A percentile compares a stretch with the other conserved stretches of the same genome.
phyloP scores from a whole-genome alignment of 352 stramenopile genomes.

The Pythium volutum region DNA sequence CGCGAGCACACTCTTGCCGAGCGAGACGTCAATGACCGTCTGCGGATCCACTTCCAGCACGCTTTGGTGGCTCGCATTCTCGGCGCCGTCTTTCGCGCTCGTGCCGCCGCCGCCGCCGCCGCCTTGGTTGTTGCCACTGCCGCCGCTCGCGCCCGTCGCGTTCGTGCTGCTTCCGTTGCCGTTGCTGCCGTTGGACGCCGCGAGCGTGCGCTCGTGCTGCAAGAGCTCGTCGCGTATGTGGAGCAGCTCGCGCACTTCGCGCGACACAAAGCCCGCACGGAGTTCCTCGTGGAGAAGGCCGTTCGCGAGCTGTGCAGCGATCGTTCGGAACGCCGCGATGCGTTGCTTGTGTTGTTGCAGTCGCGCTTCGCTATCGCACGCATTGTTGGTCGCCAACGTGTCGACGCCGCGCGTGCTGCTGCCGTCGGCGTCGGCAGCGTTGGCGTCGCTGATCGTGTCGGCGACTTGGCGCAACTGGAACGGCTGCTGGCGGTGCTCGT shows the following conservation, averaged over 20 bases:
- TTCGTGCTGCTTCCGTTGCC: constrained; percentile 25
- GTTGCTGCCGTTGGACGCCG: constrained; percentile 13
- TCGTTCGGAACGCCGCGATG: constrained; percentile 56
- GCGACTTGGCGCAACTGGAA: constrained; percentile 23
- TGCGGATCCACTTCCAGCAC: constrained; percentile 68
- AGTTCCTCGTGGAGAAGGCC: constrained; percentile 82
- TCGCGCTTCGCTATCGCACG: constrained; percentile 4
- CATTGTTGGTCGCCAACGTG: not conserved
- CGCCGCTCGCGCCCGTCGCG: constrained; percentile 1
- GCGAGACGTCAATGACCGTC: constrained; percentile 78
- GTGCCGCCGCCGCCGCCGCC: constrained; percentile 22
- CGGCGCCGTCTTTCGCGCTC: constrained; percentile 24
- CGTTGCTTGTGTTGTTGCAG: constrained; percentile 31
- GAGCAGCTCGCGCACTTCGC: constrained; percentile 70
- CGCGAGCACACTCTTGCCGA: constrained; percentile 73
- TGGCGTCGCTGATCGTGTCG: not conserved
- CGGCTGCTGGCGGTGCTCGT: constrained; percentile 36
- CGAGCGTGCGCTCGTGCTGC: constrained; percentile 52
- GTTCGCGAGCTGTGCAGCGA: constrained; percentile 74
- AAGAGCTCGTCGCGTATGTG: constrained; percentile 76
- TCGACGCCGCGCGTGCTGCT: not conserved
- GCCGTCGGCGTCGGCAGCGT: constrained; percentile 24
- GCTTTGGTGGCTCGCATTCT: constrained; percentile 12
- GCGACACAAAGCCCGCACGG: constrained; percentile 73
- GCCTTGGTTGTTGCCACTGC: constrained; percentile 1